Evolutionary conservation across 345 rosid genomes (phyloP), one percentile per base, ranked within the genome.

Genomic region (Populus davidiana): DNA sequence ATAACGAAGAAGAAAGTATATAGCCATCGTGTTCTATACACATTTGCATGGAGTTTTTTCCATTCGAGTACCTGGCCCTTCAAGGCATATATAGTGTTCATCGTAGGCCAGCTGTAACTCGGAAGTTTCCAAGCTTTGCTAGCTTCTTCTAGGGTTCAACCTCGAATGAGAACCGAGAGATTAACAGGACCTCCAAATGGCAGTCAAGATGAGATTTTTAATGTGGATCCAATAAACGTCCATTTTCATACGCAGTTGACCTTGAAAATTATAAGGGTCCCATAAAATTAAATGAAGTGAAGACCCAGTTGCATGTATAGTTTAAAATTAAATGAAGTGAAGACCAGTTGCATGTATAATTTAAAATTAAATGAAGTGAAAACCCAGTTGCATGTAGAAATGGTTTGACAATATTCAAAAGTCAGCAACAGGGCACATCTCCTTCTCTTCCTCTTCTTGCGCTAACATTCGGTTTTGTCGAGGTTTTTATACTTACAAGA

Each of bases 401-500:
- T 69, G 56, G 65, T 20, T 69, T 81, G 85, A 75, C 79, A 50
- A 70, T 14, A 54, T 75, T 68, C 63, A 52, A 69, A 75, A 70
- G 83, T 86, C 88, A 77, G 67, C 83, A 64, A 56, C 41, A 50
- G 10, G 75, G 39, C 63, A 39, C 54, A 4, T 73, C 59, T 25
- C 7, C 27, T 9, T 31, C 6, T 16, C 47, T 67, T 29, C 56
- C 56, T 72, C 72, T 73, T 71, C 71, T 66, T 35, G 2, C 71
- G 74, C 77, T 69, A 79, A 80, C 83, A 66, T 80, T 83, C 61
- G 63, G 13, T 44, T 31, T 29, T 69, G 6, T 52, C 21, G 1
- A 61, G 14, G 23, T 27, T 3, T 33, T 29, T 14, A 67, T 21
- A 18, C 2, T 2, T 18, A 21, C 29, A 12, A n/a, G 63, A n/a